Evolutionary conservation across 2,329 filamentous ascomycete species (phyloP).

Genomic region (Neofusicoccum kwambonambiense): DNA sequence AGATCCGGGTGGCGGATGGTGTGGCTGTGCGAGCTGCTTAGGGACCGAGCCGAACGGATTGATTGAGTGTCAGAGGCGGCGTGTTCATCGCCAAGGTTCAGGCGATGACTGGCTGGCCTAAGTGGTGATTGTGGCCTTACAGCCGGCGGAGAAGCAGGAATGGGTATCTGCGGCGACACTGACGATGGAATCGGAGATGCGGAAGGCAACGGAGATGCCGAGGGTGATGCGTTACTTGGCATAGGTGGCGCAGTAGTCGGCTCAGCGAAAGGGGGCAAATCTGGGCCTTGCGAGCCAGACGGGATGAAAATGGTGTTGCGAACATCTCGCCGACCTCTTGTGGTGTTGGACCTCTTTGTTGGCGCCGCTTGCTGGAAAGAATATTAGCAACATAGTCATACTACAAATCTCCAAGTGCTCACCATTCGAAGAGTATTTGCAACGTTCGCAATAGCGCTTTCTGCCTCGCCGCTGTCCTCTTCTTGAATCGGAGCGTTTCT

Average conservation of each 20-base stretch:
- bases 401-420: conserved; percentile 24
- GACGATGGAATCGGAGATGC: conserved; percentile 26
- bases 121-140: conserved; percentile 20
- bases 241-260: conserved; percentile 23
- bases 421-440: conserved; percentile 67
- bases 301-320: conserved; percentile 81
- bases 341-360: conserved; percentile 60
- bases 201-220: conserved; percentile 17
- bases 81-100: conserved; percentile 53
- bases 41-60: conserved; percentile 81
- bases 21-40: conserved; percentile 63
- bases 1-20: conserved; percentile 77
- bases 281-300: conserved; percentile 12
- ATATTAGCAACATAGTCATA: conserved; percentile 21
- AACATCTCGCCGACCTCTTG: conserved; percentile 85
- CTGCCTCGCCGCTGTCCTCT: conserved; percentile 70
- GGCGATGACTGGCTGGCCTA: conserved; percentile 21
- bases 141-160: conserved; percentile 18
- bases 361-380: conserved; percentile 58
- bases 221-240: not conserved
- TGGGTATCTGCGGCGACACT: conserved; percentile 5
- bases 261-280: conserved; percentile 20
- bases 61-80: conserved; percentile 82
- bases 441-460: conserved; percentile 72
- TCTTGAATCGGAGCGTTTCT: conserved; percentile 74